Evolutionary conservation across 331 rosid species (phyloP), one percentile per base, ranked within the genome.

Genomic region (Stylosanthes scabra): DNA sequence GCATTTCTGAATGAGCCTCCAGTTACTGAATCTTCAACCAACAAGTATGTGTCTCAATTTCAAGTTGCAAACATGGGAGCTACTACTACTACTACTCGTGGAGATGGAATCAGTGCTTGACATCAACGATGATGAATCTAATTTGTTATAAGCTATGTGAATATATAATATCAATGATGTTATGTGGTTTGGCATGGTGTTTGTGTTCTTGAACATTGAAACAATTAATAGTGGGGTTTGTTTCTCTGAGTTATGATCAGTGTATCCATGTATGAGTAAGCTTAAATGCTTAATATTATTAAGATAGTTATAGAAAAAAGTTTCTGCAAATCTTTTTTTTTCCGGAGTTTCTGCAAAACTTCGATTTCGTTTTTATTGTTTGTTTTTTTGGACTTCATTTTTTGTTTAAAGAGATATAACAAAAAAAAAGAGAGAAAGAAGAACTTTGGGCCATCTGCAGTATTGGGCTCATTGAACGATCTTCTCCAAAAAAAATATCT

Each of bases 1-100:
- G 98, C 98, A 11, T 93, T 93, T 89, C 88, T 93, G 70, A 93
- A 93, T 41, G 97, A 93, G 41, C 88, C 92, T 10, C 98, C 98
- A 8, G 76, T 52, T 62, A 46, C 2, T 1, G 97, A 91, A 82
- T 63, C 75, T 44, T 68, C 90, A 13, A 28, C 92, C 31, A 78
- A 78, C 70, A 85, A 75, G 63, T 91, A 88, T 57, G 77, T 64
- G 1, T 46, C 90, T 4, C 92, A 88, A 83, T 83, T 80, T 82
- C 82, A 86, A 28, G 82, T 88, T 4, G 86, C 94, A 14, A 44
- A 54, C 37, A 1, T 66, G 74, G 74, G 84, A 50, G n/a, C 83
- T n/a, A 15, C 83, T n/a, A 64, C 86, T 7, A 20, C 25, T 20
- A 15, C 83, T n/a, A 64, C 84, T 7, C 42, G 61, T 1, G 44